Conservation (phyloP, 192 early-diverging fungal genomes). For the Coemansia sp. region DNA sequence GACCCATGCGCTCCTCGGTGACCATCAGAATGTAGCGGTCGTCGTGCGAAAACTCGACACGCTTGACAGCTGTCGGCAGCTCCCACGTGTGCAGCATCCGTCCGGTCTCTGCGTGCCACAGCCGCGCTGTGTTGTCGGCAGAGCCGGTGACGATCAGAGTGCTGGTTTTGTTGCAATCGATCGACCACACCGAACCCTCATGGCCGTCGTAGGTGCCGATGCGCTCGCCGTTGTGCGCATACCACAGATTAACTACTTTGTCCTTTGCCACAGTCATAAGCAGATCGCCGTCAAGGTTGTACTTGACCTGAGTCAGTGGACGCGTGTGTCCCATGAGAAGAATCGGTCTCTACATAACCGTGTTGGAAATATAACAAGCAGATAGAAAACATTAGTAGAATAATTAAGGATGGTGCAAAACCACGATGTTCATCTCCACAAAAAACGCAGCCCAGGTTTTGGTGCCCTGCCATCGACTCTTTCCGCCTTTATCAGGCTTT, state of each 20-base stretch:
- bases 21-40: conserved; percentile 85
- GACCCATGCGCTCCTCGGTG: conserved; percentile 97
- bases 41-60: conserved; percentile 88
- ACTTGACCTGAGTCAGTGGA: conserved; percentile 95
- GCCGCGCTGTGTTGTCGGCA: conserved; percentile 86
- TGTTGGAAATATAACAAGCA: too few relatives aligned
- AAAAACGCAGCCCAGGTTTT: too few relatives aligned
- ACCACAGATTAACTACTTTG: conserved; percentile 92
- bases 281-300: conserved; percentile 97
- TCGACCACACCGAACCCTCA: conserved; percentile 90
- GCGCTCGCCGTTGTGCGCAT: conserved; percentile 96
- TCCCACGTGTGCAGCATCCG: conserved; percentile 90
- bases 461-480: too few relatives aligned
- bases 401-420: too few relatives aligned
- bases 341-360: conserved; percentile 65
- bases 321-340: conserved; percentile 95
- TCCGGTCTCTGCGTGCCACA: conserved; percentile 94
- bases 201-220: conserved; percentile 93
- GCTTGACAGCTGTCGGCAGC: conserved; percentile 85
- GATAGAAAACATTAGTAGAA: too few relatives aligned
- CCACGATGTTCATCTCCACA: too few relatives aligned
- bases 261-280: conserved; percentile 96
- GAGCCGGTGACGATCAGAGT: conserved; percentile 83
- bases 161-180: conserved; percentile 84
- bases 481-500: too few relatives aligned